Base-by-base conservation (phyloP, 176 grass and related monocot genomes). In the Carex parvula region DNA sequence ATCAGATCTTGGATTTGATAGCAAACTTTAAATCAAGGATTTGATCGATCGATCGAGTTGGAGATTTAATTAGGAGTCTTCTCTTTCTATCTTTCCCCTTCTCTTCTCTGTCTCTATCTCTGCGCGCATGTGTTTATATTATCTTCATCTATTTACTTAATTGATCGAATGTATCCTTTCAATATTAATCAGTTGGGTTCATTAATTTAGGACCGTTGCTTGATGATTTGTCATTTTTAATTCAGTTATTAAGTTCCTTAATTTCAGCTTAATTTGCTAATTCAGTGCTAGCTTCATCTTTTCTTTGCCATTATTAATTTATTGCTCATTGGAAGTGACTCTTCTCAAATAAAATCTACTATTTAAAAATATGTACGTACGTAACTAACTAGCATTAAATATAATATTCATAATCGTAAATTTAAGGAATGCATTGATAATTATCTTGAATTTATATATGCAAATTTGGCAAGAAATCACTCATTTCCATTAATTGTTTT, bases 1-100 rank as follows among this genome's bases (percentile, higher is more conserved):
- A 41, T 10, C 41, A 63, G 1, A 74, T 82, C 15, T 21, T 92
- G 18, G 88, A 90, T 14, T 74, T 59, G 29, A 52, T 74, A 50
- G 29, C 84, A 18, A 30, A 11, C 0, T n/a, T 69, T 37, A 80
- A 78, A 7, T 33, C 30, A 1, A 75, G 71, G 22, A 24, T 79
- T 17, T 83, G 15, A 85, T 26, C 26, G 0, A 24, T 29, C 26
- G 26, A 29, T 29, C 1, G 29, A 29, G 18, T 26, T 26, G 26
- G 26, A 26, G 26, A 26, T 26, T 26, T 26, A 26, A 26, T 26
- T 26, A 26, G 26, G 76, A 5, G 26, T 79, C 33, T 60, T 35
- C 16, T 4, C 16, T 81, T 63, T 63, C 21, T 64, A 0, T 63
- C 26, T 44, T 44, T 46, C n/a, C 14, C 0, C 1, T 70, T 32